Base-by-base conservation (phyloP, 495 filamentous ascomycete species). In the Xylaria intraflava region DNA sequence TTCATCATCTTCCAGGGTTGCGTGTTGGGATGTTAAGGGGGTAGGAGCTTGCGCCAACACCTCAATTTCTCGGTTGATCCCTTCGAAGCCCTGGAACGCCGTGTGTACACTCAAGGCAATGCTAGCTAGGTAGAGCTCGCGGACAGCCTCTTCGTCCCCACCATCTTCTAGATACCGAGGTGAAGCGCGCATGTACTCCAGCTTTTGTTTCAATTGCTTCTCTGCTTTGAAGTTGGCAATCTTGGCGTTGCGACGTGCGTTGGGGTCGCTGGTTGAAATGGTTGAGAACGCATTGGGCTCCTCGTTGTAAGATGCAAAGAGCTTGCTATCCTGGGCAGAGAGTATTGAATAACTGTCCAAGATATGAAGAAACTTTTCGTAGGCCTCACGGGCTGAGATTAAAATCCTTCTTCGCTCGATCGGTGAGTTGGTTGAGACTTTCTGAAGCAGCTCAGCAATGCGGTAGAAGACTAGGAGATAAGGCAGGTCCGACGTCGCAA, bases 151-250 rank as follows among this genome's bases (percentile, higher is more conserved):
- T 29, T 97, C 92, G 62, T 97, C 88, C n/a, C 66, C 67, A 8
- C 65, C 65, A 10, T 62, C 59, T 44, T 66, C 64, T 10, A 66
- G 60, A 55, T 78, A 77, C n/a, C 65, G 63, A 12, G 73, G 73
- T 7, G 69, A 69, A 24, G 39, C 61, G 38, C 69, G 69, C 54
- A 78, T 71, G 48, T 60, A 67, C 24, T 90, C 86, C 17, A 98
- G 75, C 67, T 87, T 90, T 56, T 80, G 72, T 64, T 92, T 93
- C 36, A 98, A 69, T 46, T 89, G 86, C 57, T 93, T 95, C 60
- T 96, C 94, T 50, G 84, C 76, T 64, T 82, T 83, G 69, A 91
- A 96, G 54, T 89, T 82, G 26, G 80, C 79, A 52, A 98, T 93
- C 65, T 98, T 98, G 30, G 83, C 80, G 49, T 87, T 83, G 61